Conservation (phyloP, 1,284 basidiomycete genomes). For the Pseudozyma hubeiensis region DNA sequence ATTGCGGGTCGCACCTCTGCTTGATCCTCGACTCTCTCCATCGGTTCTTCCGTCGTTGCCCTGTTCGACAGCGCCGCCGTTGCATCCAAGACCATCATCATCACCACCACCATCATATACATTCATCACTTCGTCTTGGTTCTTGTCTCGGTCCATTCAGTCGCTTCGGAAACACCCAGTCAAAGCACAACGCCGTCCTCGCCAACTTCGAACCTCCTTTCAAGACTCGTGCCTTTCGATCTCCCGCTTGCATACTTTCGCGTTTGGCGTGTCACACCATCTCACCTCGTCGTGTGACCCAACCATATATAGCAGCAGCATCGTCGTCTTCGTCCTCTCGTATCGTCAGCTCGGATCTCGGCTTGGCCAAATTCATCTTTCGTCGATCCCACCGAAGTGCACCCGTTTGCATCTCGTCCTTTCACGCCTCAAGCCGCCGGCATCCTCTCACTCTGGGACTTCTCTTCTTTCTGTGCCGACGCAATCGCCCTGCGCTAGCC, state of each 20-base stretch:
- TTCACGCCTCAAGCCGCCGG: background rate
- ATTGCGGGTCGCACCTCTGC: background rate
- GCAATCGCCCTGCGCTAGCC: too few relatives aligned
- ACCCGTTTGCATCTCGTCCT: constrained; percentile 6
- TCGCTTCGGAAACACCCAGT: too few relatives aligned
- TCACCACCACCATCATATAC: constrained; percentile 1
- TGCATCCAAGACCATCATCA: constrained; percentile 4
- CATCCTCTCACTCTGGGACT: background rate
- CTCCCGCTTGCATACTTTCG: too few relatives aligned
- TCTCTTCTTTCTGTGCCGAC: too few relatives aligned
- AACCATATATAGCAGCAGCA: too few relatives aligned
- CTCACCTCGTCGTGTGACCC: too few relatives aligned
- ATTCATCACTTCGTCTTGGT: background rate
- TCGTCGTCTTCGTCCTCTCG: too few relatives aligned
- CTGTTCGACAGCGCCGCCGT: constrained; percentile 6
- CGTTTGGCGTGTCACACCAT: too few relatives aligned
- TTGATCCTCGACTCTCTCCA: background rate
- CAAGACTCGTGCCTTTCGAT: too few relatives aligned
- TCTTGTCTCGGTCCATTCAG: too few relatives aligned
- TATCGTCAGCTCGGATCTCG: background rate
- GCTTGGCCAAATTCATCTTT: background rate
- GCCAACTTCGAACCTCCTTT: too few relatives aligned
- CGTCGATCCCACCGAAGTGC: background rate
- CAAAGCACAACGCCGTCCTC: too few relatives aligned
- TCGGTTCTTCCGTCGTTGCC: background rate